phyloP scores from a whole-genome alignment of 139 green algal genomes.

The Medakamo hakoo region DNA sequence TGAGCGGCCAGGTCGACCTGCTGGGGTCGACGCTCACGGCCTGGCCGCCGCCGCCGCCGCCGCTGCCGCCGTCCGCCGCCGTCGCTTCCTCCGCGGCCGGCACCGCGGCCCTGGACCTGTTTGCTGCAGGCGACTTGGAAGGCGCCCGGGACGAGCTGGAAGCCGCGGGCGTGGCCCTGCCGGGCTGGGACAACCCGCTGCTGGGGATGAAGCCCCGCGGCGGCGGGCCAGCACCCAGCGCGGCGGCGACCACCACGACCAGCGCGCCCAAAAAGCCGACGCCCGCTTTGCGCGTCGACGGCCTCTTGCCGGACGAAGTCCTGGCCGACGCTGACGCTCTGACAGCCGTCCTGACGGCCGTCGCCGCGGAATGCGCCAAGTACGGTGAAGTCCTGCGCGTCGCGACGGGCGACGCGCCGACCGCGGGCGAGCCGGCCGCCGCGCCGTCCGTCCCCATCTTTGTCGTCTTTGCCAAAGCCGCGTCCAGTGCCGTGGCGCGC shows the following conservation, averaged over 20 bases:
- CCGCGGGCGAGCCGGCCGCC: neutral
- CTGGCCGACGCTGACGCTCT: neutral
- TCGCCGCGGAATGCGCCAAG: neutral
- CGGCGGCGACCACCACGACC: neutral
- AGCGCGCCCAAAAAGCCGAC: neutral
- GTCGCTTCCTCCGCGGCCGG: too few species aligned
- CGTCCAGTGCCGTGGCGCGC: neutral
- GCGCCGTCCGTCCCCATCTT: neutral
- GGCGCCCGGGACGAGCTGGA: neutral
- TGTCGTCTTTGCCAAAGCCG: neutral
- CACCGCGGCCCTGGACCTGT: neutral
- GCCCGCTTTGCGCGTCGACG: neutral
- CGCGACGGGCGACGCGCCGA: neutral
- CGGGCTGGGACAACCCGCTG: neutral
- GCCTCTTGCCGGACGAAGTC: neutral
- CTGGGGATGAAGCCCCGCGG: too few species aligned
- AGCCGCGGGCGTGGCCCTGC: neutral
- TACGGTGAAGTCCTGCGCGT: neutral
- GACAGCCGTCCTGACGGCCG: neutral
- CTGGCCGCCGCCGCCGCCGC: too few species aligned
- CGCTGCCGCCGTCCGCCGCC: neutral
- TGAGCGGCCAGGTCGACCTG: neutral
- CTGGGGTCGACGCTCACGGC: neutral
- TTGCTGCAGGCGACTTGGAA: neutral
- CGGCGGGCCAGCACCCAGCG: too few species aligned